Percentiles rank a stretch among this genome's conserved stretches.
Conservation (phyloP, 345 rosid genomes). For the Boechera divaricarpa region DNA sequence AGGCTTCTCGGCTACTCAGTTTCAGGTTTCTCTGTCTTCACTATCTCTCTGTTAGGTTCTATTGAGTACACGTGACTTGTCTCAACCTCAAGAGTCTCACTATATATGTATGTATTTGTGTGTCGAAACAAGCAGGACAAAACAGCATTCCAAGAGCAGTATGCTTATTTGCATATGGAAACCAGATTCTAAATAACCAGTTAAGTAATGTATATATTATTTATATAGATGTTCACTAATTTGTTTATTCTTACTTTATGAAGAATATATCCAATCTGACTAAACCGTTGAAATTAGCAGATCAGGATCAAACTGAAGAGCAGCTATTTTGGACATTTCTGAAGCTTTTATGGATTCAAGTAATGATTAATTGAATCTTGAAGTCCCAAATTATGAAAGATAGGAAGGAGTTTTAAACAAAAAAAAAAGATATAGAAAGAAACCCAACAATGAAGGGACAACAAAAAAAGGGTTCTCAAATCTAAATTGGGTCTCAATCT, state of each 20-base stretch:
- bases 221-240: conserved; percentile 2
- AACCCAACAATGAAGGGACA: background rate
- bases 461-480: conserved; percentile 5
- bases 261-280: conserved; percentile 1
- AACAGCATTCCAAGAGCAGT: conserved; percentile 38
- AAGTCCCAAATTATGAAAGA: background rate
- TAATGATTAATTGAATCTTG: conserved; percentile 19
- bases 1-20: conserved; percentile 68
- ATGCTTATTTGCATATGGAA: conserved; percentile 41
- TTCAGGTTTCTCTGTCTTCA: conserved; percentile 55
- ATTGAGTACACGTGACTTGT: conserved; percentile 34
- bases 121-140: conserved; percentile 36
- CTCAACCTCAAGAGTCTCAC: conserved; percentile 34
- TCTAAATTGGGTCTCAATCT: conserved; percentile 1
- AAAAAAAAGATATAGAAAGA: background rate
- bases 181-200: conserved; percentile 32
- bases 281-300: conserved; percentile 18
- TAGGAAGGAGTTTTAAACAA: background rate
- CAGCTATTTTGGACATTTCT: conserved; percentile 30
- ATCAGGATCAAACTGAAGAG: conserved; percentile 19
- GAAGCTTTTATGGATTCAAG: conserved; percentile 36
- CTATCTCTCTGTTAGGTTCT: conserved; percentile 15
- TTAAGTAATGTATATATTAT: conserved; percentile 5
- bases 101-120: conserved; percentile 4
- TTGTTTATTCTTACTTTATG: conserved; percentile 24